Percentiles rank a stretch among this genome's conserved stretches.
Evolutionary conservation across 2,329 filamentous ascomycete genomes (phyloP).

Genomic region (Saccharata proteae): DNA sequence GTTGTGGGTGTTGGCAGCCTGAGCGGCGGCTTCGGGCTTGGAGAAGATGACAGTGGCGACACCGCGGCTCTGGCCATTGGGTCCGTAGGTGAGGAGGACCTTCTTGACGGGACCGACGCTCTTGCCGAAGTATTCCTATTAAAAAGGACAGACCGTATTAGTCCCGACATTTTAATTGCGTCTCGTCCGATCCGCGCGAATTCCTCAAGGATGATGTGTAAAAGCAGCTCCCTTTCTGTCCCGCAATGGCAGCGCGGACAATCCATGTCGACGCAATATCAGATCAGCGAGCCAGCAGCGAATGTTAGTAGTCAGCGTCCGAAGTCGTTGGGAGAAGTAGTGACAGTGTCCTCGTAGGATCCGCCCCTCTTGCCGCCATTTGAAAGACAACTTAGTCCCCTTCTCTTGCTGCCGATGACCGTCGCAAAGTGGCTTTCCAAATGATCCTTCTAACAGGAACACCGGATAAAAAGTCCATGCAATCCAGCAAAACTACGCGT

Average conservation of each 20-base stretch:
- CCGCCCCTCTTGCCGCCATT: too few species aligned
- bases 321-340: too few species aligned
- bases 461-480: too few species aligned
- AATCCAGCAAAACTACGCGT: too few species aligned
- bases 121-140: constrained; percentile 90
- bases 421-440: too few species aligned
- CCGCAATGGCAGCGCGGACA: too few species aligned
- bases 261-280: too few species aligned
- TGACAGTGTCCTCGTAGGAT: too few species aligned
- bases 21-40: constrained; percentile 68
- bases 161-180: constrained; percentile 30
- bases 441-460: too few species aligned
- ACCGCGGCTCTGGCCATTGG: constrained; percentile 81
- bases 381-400: too few species aligned
- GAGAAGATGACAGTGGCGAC: constrained; percentile 82
- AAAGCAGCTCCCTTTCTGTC: constrained; percentile 16
- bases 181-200: too few species aligned
- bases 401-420: too few species aligned
- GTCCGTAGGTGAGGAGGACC: constrained; percentile 85
- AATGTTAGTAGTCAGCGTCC: constrained; percentile 33
- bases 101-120: constrained; percentile 83
- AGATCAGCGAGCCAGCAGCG: constrained; percentile 48
- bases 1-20: constrained; percentile 74
- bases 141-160: constrained; percentile 50
- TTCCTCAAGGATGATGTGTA: constrained; percentile 7